These are phyloP conservation scores for Rhinocladiella mackenziei DNA, from an alignment of 2,329 filamentous ascomycete species.

Conservation along the genomic window DNA sequence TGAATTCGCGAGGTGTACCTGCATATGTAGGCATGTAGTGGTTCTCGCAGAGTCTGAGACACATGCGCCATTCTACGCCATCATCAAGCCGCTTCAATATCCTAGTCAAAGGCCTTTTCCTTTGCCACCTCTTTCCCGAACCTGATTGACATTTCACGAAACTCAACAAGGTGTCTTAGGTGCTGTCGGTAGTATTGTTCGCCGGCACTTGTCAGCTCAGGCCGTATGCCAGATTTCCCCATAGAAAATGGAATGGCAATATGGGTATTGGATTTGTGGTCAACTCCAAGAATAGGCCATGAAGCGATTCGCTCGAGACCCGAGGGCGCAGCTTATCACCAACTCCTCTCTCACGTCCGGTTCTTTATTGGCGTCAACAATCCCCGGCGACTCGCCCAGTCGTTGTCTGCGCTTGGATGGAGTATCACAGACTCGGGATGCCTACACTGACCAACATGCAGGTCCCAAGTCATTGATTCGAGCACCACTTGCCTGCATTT, in stretches of 20 bases:
- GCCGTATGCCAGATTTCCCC: too few species aligned
- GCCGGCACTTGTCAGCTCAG: slow-evolving; percentile 4
- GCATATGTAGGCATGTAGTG: slow-evolving; percentile 19
- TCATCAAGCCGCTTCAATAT: slow-evolving; percentile 5
- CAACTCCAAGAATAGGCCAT: slow-evolving; percentile 24
- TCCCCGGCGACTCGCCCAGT: slow-evolving; percentile 26
- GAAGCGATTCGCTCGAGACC: slow-evolving; percentile 19
- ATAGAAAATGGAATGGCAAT: neutral
- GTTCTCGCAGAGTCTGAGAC: slow-evolving; percentile 20
- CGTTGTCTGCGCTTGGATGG: slow-evolving; percentile 15
- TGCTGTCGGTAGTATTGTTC: neutral
- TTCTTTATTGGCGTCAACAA: slow-evolving; percentile 24
- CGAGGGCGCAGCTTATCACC: slow-evolving; percentile 23
- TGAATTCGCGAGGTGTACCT: slow-evolving; percentile 10
- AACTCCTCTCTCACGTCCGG: slow-evolving; percentile 15
- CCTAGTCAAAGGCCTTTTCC: neutral
- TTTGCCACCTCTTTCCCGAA: slow-evolving; percentile 4
- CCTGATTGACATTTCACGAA: too few species aligned
- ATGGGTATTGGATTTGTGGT: slow-evolving; percentile 7
- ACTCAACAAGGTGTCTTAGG: too few species aligned
- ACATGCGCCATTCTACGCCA: slow-evolving; percentile 19
- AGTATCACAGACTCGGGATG: slow-evolving; percentile 10
- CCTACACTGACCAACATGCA: slow-evolving; percentile 10
- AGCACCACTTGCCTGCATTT: slow-evolving; percentile 7
- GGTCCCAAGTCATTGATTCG: slow-evolving; percentile 13